phyloP scores from a whole-genome alignment of 2,329 filamentous ascomycete genomes.

The Dactylellina sp. region DNA sequence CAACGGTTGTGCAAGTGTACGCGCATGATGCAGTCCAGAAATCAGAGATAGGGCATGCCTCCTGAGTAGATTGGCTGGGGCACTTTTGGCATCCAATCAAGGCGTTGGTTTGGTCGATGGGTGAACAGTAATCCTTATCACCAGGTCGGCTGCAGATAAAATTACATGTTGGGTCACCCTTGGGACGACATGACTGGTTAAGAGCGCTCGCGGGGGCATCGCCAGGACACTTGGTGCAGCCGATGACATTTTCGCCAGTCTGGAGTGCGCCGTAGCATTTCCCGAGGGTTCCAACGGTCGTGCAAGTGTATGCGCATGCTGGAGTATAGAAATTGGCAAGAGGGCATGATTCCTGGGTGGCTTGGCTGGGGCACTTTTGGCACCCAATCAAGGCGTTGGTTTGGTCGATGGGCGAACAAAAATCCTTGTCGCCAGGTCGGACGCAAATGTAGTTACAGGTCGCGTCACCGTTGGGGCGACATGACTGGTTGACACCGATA shows the following conservation, averaged over 20 bases:
- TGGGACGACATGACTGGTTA: conserved; percentile 13
- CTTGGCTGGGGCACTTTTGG: background rate
- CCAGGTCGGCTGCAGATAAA: conserved; percentile 2
- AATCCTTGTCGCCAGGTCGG: conserved; percentile 2
- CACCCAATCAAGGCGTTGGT: conserved; percentile 14
- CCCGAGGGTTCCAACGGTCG: background rate
- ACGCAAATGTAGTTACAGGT: conserved; percentile 7
- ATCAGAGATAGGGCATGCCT: conserved; percentile 2
- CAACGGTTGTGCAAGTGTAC: conserved; percentile 1
- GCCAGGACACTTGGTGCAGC: conserved; percentile 11
- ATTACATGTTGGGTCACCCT: conserved; percentile 5
- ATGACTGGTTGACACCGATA: background rate
- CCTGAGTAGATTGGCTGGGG: conserved; percentile 4
- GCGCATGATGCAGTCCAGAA: conserved; percentile 5
- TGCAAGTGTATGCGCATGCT: conserved; percentile 5
- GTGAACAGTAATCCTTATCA: conserved; percentile 11
- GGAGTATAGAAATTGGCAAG: conserved; percentile 3
- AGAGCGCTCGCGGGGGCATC: background rate
- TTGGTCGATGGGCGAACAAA: conserved; percentile 4
- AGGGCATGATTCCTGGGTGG: conserved; percentile 7
- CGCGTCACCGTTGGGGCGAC: conserved; percentile 8
- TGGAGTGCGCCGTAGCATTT: background rate
- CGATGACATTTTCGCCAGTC: conserved; percentile 6
- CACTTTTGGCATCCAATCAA: conserved; percentile 7
- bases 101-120: conserved; percentile 12